These are phyloP conservation scores for Diaporthe destruens DNA, from an alignment of 2,329 filamentous ascomycete species.

Conservation along the genomic window DNA sequence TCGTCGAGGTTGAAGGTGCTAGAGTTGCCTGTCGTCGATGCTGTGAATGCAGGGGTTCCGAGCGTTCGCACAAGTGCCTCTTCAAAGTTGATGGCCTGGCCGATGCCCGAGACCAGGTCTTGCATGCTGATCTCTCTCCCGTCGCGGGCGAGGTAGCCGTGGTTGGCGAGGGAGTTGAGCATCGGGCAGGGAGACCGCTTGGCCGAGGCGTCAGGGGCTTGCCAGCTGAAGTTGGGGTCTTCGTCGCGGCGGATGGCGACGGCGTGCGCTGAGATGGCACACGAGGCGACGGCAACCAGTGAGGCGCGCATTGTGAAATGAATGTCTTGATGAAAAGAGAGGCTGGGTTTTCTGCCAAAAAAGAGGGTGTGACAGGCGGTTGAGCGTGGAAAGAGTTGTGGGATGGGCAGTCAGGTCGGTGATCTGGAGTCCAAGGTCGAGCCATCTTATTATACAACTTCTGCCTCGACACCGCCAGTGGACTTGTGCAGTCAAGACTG, in stretches of 20 bases:
- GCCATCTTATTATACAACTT: constrained; percentile 15
- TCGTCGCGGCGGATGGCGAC: constrained; percentile 13
- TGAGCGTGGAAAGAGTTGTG: neutral
- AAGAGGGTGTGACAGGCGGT: neutral
- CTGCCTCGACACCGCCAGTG: neutral
- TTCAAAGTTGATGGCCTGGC: constrained; percentile 22
- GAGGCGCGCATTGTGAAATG: constrained; percentile 21
- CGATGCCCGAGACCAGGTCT: constrained; percentile 9
- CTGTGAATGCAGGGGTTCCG: constrained; percentile 17
- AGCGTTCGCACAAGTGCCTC: constrained; percentile 9
- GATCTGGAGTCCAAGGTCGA: neutral
- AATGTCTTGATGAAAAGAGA: constrained; percentile 1
- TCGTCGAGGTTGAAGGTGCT: constrained; percentile 27
- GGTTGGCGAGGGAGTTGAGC: constrained; percentile 33
- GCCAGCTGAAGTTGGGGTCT: constrained; percentile 24
- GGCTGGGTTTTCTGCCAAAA: constrained; percentile 14
- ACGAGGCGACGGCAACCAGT: constrained; percentile 1
- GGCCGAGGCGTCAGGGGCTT: constrained; percentile 9
- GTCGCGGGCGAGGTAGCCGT: constrained; percentile 26
- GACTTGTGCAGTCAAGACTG: neutral
- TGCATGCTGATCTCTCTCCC: constrained; percentile 13
- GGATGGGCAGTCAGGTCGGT: neutral
- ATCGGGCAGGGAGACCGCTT: constrained; percentile 26
- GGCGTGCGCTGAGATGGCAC: constrained; percentile 22
- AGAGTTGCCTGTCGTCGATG: constrained; percentile 15